Conservation (phyloP, 768 basidiomycete genomes). For the Cystobasidium onofrii region DNA sequence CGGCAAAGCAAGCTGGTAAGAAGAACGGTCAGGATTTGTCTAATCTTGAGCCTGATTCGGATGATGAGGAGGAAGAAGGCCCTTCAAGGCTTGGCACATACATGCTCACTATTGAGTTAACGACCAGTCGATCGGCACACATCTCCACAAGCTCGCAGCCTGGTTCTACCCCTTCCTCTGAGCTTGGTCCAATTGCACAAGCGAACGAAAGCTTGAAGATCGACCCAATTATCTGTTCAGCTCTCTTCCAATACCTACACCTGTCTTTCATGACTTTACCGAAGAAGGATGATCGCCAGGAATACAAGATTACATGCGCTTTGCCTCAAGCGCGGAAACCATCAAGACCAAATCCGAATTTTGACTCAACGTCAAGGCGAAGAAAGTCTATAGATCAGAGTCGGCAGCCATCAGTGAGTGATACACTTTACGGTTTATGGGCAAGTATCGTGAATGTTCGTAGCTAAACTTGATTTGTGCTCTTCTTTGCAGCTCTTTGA, state of each 20-base stretch:
- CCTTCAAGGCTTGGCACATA: background rate
- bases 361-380: background rate
- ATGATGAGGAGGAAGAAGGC: background rate
- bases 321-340: constrained; percentile 6
- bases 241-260: constrained; percentile 19
- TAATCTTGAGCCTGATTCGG: background rate
- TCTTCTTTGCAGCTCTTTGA: constrained; percentile 62
- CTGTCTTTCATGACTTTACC: constrained; percentile 19
- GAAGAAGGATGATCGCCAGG: background rate
- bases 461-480: too few species aligned
- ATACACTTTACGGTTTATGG: background rate
- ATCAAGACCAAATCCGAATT: background rate
- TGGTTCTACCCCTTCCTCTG: background rate
- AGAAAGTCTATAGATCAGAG: constrained; percentile 2
- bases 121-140: background rate
- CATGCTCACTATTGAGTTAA: background rate
- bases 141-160: background rate
- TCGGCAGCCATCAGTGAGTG: constrained; percentile 6
- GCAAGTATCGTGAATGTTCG: too few species aligned
- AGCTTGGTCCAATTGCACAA: background rate
- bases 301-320: constrained; percentile 24
- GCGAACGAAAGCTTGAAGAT: background rate
- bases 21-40: background rate
- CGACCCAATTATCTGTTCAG: constrained; percentile 6
- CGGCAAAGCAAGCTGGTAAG: background rate